Evolutionary conservation across 805 yeast genomes (phyloP), one percentile per base, ranked within the genome.

Genomic region (Kodamaea laetipori): DNA sequence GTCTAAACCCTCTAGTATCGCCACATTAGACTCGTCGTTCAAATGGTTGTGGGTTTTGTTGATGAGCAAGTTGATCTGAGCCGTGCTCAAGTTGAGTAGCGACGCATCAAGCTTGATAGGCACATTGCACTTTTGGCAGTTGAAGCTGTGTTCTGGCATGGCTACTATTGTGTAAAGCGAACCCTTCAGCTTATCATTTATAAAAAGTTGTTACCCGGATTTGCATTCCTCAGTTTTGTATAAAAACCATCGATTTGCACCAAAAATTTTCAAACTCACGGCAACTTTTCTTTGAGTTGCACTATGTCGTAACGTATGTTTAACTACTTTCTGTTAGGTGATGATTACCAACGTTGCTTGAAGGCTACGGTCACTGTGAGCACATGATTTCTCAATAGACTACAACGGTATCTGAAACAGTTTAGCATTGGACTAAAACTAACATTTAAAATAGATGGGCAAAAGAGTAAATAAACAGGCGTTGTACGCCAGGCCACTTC

Each of bases 321-420:
- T 30, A 13, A 13, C 15, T 30, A 15, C 17, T 30, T 13, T 8
- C 6, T 30, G 48, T 50, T 45, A 41, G 49, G 49, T 60, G 64
- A 60, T 48, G 59, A 52, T 31, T 43, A 44, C 21, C 33, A 45
- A 44, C 51, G 61, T 57, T 60, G 58, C 63, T 54, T 53, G 61
- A 59, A 56, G 63, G 51, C 48, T 45, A 45, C 63, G 53, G 60
- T 63, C 80, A 55, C 59, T 81, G 87, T 80, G 78, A 75, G 86
- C 82, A 76, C 84, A 77, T 68, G 82, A 78, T 80, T 81, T 77
- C 82, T 77, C 81, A 78, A 78, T 77, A 82, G 95, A 87, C 96
- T 87, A 87, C 95, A 87, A 87, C 95, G 95, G 95, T 87, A 87
- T 87, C 95, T 87, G 95, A 85, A 35, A 39, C 23, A 37, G 26